Base-by-base conservation (phyloP, 805 yeast genomes). In the Grigorovia transvaalensis region DNA sequence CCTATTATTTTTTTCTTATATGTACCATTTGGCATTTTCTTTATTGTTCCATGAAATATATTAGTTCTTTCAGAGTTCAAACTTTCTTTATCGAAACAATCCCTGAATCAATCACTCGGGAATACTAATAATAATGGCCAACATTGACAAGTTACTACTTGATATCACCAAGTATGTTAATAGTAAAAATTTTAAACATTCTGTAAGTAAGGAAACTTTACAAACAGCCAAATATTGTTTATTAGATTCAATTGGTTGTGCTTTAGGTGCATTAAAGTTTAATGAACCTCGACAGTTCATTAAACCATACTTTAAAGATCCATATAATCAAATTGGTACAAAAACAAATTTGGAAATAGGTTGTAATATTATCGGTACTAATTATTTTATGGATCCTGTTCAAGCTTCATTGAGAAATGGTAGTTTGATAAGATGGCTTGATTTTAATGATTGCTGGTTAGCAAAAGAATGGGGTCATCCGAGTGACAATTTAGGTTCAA, bases 381-480 rank as follows among this genome's bases (percentile, higher is more conserved):
- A 62, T 44, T 70, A 72, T 57, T 72, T 69, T 52, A 63, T 75
- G 57, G 83, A 80, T 60, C 84, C 84, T 17, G 69, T 79, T 45
- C 73, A 78, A 52, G 84, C 79, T 45, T 82, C 83, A 18, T 79
- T 79, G 67, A 67, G 77, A 44, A 75, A 78, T 53, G 83, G 83
- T 9, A 74, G 82, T 19, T 63, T 74, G 53, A 77, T 79, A 58
- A 71, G 84, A 53, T 79, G 84, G 84, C 65, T 79, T 51, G 84
- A 79, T 57, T 79, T 73, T 68, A 79, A 79, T 55, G 84, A 79
- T 61, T 79, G 84, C 64, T 79, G 84, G 84, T 65, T 79, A 44
- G 84, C 84, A 48, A 82, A 82, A n/a, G 84, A 80, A 63, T 79
- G 84, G 84, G 84, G 84, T 4, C 84, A 79, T 63, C 84, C 84